Evolutionary conservation across 768 basidiomycete genomes (phyloP), one percentile per base, ranked within the genome.

Genomic region (Suillus subaureus): DNA sequence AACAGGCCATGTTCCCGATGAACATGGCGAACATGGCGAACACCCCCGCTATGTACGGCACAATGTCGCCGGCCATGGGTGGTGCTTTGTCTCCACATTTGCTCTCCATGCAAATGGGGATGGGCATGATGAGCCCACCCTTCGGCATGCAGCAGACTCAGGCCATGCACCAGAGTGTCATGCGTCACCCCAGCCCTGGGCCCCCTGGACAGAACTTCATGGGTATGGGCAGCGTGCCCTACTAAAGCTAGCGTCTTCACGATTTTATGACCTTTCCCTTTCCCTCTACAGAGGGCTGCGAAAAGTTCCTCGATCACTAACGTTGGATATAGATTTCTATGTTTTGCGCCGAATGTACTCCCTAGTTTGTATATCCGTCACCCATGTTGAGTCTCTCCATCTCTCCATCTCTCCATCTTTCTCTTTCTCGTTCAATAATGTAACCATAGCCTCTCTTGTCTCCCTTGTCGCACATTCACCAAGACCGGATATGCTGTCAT

Each of bases 131-230:
- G 79, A 79, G 75, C 28, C 70, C 79, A 18, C 83, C 86, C 62
- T 87, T 84, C 70, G 83, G 82, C 31, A 84, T 82, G 56, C 78
- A 81, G 18, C 85, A 88, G 69, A 82, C 85, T 45, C 89, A 90
- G 67, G 86, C 90, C n/a, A 92, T 93, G 88, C 91, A 92, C 62
- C 88, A 89, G 72, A 92, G 90, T 68, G 90, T 93, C 64, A 89
- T 94, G 91, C 86, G 92, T 66, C 90, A 94, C 75, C 85, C 90
- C 15, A 91, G 86, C 73, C 90, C 91, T 16, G 84, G 81, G 16
- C 88, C 87, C 13, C 73, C 80, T 61, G 78, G 76, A 62, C 83
- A 82, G 67, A 80, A 77, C 28, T 84, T 82, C 70, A 81, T 83
- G 77, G 79, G 75, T 54, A 80, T 81, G 75, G 76, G 78, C 54